These are phyloP conservation scores for Scedosporium dehoogii DNA, from an alignment of 2,329 filamentous ascomycete species.

Conservation along the genomic window DNA sequence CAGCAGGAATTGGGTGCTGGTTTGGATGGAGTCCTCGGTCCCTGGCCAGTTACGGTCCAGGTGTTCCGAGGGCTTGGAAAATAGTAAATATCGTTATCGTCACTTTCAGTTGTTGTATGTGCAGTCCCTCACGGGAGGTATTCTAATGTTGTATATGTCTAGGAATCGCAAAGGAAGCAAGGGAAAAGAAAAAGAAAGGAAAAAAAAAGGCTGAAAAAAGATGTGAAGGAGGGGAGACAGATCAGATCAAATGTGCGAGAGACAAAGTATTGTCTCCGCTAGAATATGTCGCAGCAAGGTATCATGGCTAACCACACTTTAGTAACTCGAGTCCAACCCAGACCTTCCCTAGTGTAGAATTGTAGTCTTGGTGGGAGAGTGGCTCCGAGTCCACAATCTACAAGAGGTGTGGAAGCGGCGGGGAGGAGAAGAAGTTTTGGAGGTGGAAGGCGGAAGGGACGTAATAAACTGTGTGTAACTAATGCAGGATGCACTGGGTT, in stretches of 20 bases:
- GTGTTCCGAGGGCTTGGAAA: slow-evolving; percentile 3
- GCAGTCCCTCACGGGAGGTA: background rate
- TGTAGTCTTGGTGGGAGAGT: no score
- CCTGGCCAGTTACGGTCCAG: slow-evolving; percentile 6
- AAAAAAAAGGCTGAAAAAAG: background rate
- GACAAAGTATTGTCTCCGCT: slow-evolving; percentile 1
- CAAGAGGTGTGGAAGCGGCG: background rate
- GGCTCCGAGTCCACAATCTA: background rate
- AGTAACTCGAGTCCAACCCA: background rate
- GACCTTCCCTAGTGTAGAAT: background rate
- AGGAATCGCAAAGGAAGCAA: background rate
- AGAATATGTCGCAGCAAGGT: background rate
- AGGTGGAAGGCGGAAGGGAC: background rate
- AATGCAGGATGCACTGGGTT: background rate
- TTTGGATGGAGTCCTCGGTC: slow-evolving; percentile 2
- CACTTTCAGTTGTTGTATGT: background rate
- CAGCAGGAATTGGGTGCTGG: background rate
- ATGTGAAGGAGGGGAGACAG: background rate
- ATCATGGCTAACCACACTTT: background rate
- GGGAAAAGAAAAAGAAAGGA: background rate
- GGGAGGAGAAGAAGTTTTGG: background rate
- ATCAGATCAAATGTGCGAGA: background rate
- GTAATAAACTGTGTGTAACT: background rate
- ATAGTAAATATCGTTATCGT: background rate
- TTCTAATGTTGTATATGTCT: background rate